Evolutionary conservation across 1,284 basidiomycete species (phyloP), one percentile per base, ranked within the genome.

Genomic region (Coniophora puteana): DNA sequence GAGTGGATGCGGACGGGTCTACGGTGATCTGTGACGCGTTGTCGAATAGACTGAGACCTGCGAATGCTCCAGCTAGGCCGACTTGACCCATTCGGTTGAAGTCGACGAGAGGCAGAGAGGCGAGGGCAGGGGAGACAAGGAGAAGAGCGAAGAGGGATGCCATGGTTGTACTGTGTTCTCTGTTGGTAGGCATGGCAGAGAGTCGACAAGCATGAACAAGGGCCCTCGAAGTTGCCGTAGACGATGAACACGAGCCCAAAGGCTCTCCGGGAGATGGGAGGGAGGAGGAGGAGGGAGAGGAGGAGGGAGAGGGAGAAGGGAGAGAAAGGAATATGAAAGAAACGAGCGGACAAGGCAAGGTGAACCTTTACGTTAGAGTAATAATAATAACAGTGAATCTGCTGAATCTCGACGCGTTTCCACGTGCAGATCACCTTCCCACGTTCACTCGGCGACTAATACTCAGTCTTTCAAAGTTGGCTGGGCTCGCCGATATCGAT

Each of bases 41-140:
- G 55, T 78, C 69, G 67, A 86, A 83, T 40, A 93, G 65, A 58
- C 86, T 84, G 45, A 97, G 69, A 33, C 92, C 91, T 21, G 85
- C 76, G 60, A 96, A 97, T 14, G 87, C 74, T 41, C 93, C 93
- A 26, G 84, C 80, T 32, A 96, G 71, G 41, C 82, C 91, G 43
- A 96, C 92, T 43, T 73, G 81, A 49, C 93, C 93, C 88, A 95
- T 93, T 46, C 86, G 83, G 56, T 85, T 73, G 62, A 90, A 95
- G 67, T 96, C 91, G 65, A 96, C 80, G 54, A 80, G 74, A 25
- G 92, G 92, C 34, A 88, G 65, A 37, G 77, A 66, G 11, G 85
- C 81, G 47, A 69, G 65, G 43, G 65, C 78, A 57, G 61, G 50
- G 25, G 28, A 46, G 36, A 40, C 32, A 46, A 51, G 24, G 47